These are phyloP conservation scores for Pseudogymnoascus sp. DNA, from an alignment of 2,329 filamentous ascomycete genomes.

Conservation along the genomic window DNA sequence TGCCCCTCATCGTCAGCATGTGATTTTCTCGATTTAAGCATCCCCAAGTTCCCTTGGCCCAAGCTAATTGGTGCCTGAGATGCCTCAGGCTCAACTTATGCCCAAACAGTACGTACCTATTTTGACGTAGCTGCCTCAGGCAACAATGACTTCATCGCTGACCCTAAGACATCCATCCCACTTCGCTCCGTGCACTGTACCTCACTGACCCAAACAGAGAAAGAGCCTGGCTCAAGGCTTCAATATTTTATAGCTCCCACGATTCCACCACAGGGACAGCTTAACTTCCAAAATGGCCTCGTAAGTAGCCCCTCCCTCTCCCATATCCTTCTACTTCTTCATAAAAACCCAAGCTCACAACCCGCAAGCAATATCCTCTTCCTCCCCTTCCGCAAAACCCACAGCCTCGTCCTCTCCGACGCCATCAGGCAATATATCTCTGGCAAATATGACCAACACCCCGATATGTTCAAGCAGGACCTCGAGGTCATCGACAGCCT, in stretches of 20 bases:
- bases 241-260: not conserved
- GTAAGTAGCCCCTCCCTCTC: not conserved
- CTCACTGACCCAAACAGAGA: not conserved
- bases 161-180: not conserved
- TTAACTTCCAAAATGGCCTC: not conserved
- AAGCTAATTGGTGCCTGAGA: not conserved
- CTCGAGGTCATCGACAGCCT: slow-evolving; percentile 77
- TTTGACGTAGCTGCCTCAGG: not conserved
- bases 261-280: not conserved
- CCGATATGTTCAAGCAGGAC: slow-evolving; percentile 90
- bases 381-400: slow-evolving; percentile 74
- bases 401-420: slow-evolving; percentile 65
- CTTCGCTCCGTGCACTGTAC: not conserved
- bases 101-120: not conserved
- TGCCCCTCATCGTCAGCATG: not conserved
- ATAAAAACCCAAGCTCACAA: not conserved
- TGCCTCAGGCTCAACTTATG: not conserved
- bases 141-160: slow-evolving; percentile 5
- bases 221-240: not conserved
- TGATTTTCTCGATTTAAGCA: not conserved
- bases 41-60: not conserved
- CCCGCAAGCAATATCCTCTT: slow-evolving; percentile 26
- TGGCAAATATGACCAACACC: slow-evolving; percentile 96
- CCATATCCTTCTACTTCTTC: not conserved
- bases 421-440: slow-evolving; percentile 94